Conservation (phyloP, 768 basidiomycete genomes). For the Suillus paluster region DNA sequence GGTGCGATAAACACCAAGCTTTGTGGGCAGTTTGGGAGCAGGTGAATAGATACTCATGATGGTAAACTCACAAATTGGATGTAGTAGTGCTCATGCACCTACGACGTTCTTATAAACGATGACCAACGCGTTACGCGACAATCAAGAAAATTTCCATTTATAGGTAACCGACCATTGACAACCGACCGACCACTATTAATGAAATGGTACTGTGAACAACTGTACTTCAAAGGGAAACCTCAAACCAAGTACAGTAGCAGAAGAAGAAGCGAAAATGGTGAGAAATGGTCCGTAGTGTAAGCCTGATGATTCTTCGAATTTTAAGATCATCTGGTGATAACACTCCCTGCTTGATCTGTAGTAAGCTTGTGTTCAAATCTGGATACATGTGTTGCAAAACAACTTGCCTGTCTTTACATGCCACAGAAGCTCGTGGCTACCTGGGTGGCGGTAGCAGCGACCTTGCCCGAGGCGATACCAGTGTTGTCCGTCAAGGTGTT, state of each 20-base stretch:
- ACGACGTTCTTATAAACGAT: background rate
- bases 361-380: background rate
- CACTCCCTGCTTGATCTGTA: background rate
- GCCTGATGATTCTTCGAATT: background rate
- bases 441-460: slow-evolving; percentile 47
- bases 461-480: slow-evolving; percentile 48
- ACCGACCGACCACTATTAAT: background rate
- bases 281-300: background rate
- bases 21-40: slow-evolving; percentile 33
- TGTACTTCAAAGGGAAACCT: background rate
- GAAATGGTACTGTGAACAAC: background rate
- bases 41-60: slow-evolving; percentile 8
- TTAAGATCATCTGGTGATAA: background rate
- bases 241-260: background rate
- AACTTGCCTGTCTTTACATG: slow-evolving; percentile 32
- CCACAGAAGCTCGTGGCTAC: slow-evolving; percentile 53
- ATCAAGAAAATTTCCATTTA: background rate
- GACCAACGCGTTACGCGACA: background rate
- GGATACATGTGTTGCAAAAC: background rate
- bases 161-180: background rate
- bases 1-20: slow-evolving; percentile 43
- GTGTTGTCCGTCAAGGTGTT: slow-evolving; percentile 42
- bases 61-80: background rate
- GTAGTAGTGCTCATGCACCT: background rate
- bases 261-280: background rate